phyloP scores from a whole-genome alignment of 108 stramenopile genomes.

The Nitzschia inconspicua region DNA sequence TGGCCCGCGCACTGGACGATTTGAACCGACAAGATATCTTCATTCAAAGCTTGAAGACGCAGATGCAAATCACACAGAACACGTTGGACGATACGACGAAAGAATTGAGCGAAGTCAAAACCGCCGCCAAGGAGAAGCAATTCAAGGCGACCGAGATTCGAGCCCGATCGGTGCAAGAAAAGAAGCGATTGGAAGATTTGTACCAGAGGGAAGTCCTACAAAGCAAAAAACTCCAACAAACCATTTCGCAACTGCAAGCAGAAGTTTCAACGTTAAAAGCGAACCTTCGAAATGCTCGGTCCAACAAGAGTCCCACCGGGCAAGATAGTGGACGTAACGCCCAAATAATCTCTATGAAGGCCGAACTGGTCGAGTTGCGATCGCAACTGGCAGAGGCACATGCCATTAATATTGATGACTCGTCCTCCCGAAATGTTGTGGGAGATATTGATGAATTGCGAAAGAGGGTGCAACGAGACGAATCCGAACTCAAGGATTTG shows the following conservation, averaged over 20 bases:
- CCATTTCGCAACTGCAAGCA: slow-evolving; percentile 6
- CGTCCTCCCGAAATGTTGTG: background rate
- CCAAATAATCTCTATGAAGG: slow-evolving; percentile 14
- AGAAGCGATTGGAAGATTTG: slow-evolving; percentile 7
- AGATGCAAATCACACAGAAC: slow-evolving; percentile 13
- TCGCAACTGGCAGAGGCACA: slow-evolving; percentile 24
- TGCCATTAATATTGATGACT: slow-evolving; percentile 19
- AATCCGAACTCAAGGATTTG: slow-evolving; percentile 4
- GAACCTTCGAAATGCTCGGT: slow-evolving; percentile 5
- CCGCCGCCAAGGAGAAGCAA: slow-evolving; percentile 8
- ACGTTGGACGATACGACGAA: slow-evolving; percentile 8
- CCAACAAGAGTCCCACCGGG: background rate
- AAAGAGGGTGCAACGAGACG: background rate
- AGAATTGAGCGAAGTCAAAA: slow-evolving; percentile 6
- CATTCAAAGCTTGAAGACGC: slow-evolving; percentile 18
- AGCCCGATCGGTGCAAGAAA: slow-evolving; percentile 13
- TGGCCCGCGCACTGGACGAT: slow-evolving; percentile 20
- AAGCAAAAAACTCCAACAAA: slow-evolving; percentile 4
- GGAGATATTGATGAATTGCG: background rate
- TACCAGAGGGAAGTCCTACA: slow-evolving; percentile 10
- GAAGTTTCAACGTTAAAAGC: slow-evolving; percentile 18
- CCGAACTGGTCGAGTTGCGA: slow-evolving; percentile 24
- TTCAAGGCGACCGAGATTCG: slow-evolving; percentile 13
- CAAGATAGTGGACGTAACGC: background rate
- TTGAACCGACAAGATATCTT: slow-evolving; percentile 19